These are phyloP conservation scores for Myochromella boudieri DNA, from an alignment of 768 basidiomycete species.

Conservation along the genomic window DNA sequence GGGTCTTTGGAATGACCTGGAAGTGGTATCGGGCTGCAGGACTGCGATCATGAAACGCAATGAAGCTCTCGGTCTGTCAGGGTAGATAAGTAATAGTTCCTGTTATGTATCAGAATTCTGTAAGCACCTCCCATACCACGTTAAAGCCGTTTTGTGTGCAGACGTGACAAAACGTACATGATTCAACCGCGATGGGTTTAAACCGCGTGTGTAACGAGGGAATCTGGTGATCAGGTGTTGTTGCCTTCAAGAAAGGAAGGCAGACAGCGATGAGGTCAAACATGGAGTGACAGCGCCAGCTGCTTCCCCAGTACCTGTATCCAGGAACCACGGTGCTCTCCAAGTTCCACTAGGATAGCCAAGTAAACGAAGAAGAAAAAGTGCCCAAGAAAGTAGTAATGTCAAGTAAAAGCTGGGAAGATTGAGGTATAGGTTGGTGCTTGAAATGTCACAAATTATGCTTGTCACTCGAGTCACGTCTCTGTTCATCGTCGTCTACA, in stretches of 20 bases:
- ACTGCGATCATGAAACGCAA: slow-evolving; percentile 52
- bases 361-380: no score
- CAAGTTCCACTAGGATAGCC: no score
- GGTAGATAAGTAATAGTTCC: no score
- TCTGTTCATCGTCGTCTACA: no score
- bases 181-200: not conserved
- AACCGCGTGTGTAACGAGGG: not conserved
- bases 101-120: not conserved
- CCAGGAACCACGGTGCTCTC: no score
- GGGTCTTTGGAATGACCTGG: slow-evolving; percentile 49
- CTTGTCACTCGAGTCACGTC: no score
- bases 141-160: slow-evolving; percentile 42
- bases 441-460: no score
- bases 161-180: slow-evolving; percentile 47
- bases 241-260: slow-evolving; percentile 9
- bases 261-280: slow-evolving; percentile 4
- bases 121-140: slow-evolving; percentile 48
- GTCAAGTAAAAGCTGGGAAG: no score
- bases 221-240: slow-evolving; percentile 3
- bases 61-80: slow-evolving; percentile 42
- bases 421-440: no score
- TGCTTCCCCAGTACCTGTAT: not conserved
- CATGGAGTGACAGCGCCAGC: slow-evolving; percentile 4
- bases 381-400: no score
- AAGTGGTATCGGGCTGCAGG: slow-evolving; percentile 52